These are phyloP conservation scores for Cutaneotrichosporon spelunceum DNA, from an alignment of 1,284 basidiomycete genomes.

Conservation along the genomic window DNA sequence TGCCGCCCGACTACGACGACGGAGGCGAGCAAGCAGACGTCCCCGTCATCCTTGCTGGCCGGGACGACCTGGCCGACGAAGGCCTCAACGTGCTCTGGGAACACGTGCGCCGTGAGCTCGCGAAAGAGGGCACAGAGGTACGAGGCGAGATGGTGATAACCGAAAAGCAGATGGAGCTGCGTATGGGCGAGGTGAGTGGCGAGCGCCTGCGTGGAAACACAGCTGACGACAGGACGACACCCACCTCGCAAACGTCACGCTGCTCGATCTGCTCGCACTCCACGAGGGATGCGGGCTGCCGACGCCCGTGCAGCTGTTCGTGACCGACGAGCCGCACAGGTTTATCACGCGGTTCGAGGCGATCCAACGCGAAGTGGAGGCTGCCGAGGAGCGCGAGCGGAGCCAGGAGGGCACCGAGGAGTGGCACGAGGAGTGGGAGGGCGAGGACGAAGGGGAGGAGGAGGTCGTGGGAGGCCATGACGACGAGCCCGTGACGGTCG, in stretches of 20 bases:
- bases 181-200: conserved; percentile 67
- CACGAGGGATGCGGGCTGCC: conserved; percentile 43
- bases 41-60: conserved; percentile 32
- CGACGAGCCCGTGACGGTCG: conserved; percentile 10
- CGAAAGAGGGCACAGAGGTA: conserved; percentile 23
- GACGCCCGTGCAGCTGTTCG: conserved; percentile 39
- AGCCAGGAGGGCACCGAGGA: conserved; percentile 15
- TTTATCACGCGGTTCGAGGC: conserved; percentile 46
- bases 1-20: conserved; percentile 21
- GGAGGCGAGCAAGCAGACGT: conserved; percentile 6
- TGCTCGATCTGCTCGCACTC: conserved; percentile 39
- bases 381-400: conserved; percentile 59
- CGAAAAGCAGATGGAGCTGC: conserved; percentile 54
- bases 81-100: conserved; percentile 31
- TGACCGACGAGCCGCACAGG: conserved; percentile 35
- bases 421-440: conserved; percentile 12
- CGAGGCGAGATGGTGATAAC: conserved; percentile 35
- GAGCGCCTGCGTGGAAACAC: too few relatives aligned
- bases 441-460: conserved; percentile 9
- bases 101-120: conserved; percentile 32
- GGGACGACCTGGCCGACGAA: conserved; percentile 36
- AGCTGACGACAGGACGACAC: conserved; percentile 39
- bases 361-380: conserved; percentile 39
- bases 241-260: conserved; percentile 38
- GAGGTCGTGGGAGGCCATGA: conserved; percentile 7